These are phyloP conservation scores for Trichosporon inkin DNA, from an alignment of 1,284 basidiomycete genomes.

Conservation along the genomic window DNA sequence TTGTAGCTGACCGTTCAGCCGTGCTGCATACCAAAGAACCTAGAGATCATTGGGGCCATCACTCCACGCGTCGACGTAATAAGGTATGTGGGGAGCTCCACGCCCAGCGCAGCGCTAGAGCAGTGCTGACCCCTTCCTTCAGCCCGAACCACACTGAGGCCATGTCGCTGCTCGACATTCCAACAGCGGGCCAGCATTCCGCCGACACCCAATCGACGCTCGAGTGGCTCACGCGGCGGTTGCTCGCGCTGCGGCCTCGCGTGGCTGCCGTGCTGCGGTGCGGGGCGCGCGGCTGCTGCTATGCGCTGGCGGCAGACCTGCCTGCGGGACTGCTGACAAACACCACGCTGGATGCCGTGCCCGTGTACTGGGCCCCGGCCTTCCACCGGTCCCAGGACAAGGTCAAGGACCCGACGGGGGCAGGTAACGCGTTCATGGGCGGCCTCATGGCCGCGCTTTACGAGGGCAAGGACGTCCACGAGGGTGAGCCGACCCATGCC, in stretches of 20 bases:
- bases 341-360: conserved; percentile 5
- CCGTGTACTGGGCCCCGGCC: conserved; percentile 33
- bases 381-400: conserved; percentile 27
- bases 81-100: conserved; percentile 22
- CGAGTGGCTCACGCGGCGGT: conserved; percentile 17
- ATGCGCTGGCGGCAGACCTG: conserved; percentile 19
- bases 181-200: conserved; percentile 9
- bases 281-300: conserved; percentile 34
- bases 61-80: conserved; percentile 32
- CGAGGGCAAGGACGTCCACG: conserved; percentile 28
- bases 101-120: neutral
- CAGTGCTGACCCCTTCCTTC: conserved; percentile 6
- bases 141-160: conserved; percentile 49
- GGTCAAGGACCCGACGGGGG: conserved; percentile 47
- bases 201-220: conserved; percentile 12
- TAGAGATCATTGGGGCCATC: conserved; percentile 25
- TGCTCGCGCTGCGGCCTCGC: conserved; percentile 23
- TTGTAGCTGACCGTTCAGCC: conserved; percentile 17
- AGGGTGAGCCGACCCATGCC: conserved; percentile 28
- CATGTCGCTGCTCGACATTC: conserved; percentile 28
- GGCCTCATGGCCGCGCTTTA: conserved; percentile 41
- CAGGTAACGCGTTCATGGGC: conserved; percentile 48
- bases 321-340: conserved; percentile 8
- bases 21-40: conserved; percentile 24
- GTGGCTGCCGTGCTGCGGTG: conserved; percentile 32